Percentiles rank a stretch among this genome's conserved stretches.
phyloP scores from a whole-genome alignment of 2,329 filamentous ascomycete species.

The Phaeosphaeriaceae sp. region DNA sequence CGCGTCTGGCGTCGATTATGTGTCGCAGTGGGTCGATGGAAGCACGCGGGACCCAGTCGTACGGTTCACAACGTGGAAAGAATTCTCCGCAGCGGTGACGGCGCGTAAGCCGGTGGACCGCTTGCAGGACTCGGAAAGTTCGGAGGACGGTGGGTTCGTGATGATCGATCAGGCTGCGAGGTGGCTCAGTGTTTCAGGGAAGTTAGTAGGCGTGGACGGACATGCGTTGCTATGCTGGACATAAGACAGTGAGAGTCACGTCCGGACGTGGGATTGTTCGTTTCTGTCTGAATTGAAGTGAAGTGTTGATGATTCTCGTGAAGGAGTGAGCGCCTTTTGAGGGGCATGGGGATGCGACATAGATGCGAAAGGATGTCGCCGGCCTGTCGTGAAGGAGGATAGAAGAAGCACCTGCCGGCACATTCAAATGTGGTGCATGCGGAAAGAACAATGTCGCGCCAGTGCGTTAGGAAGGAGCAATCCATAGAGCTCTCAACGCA shows the following conservation, averaged over 20 bases:
- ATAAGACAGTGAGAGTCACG: too few relatives aligned
- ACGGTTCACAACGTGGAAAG: neutral
- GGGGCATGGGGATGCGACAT: neutral
- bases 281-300: neutral
- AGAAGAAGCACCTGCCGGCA: neutral
- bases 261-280: neutral
- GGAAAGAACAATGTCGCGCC: neutral
- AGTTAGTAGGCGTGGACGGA: neutral
- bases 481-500: neutral
- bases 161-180: neutral
- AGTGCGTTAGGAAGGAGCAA: neutral
- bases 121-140: neutral
- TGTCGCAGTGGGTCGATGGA: neutral
- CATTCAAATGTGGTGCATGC: neutral
- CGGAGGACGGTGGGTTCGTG: too few relatives aligned
- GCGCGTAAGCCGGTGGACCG: neutral
- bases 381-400: too few relatives aligned
- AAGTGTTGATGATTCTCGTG: neutral
- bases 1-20: neutral
- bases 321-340: neutral
- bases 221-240: neutral
- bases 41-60: neutral
- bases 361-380: neutral
- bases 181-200: neutral
- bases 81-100: neutral